Evolutionary conservation across 2,329 filamentous ascomycete species (phyloP).

Genomic region (Pseudopithomyces maydicus): DNA sequence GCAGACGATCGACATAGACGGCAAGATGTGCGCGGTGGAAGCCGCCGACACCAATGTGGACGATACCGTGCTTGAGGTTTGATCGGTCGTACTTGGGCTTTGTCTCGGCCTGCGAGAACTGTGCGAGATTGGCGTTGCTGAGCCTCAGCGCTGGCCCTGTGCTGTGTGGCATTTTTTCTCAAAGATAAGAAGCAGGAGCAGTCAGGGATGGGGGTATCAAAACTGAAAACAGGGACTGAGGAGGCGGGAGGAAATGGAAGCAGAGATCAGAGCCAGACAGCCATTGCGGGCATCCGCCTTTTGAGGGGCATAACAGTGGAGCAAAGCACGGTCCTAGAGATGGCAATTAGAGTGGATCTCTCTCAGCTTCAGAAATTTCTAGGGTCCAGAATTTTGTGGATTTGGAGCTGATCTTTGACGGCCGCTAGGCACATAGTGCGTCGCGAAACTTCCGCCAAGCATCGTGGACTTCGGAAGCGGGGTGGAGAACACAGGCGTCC

Average conservation of each 20-base stretch:
- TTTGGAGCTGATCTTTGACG: constrained; percentile 6
- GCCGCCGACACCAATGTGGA: constrained; percentile 35
- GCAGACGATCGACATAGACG: constrained; percentile 32
- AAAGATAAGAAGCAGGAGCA: background rate
- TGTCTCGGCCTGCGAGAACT: constrained; percentile 23
- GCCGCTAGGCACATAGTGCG: constrained; percentile 5
- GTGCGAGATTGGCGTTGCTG: constrained; percentile 25
- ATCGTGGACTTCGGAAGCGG: constrained; percentile 2
- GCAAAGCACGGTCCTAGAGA: constrained; percentile 2
- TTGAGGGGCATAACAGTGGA: constrained; percentile 8
- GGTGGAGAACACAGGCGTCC: background rate
- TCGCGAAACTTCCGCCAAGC: constrained; percentile 4
- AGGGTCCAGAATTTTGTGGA: constrained; percentile 8
- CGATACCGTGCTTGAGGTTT: constrained; percentile 34
- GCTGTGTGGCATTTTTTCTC: constrained; percentile 1
- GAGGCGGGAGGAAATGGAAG: background rate
- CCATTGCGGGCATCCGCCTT: constrained; percentile 2
- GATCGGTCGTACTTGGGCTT: constrained; percentile 30
- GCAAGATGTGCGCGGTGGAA: constrained; percentile 36
- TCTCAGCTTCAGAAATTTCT: constrained; percentile 8
- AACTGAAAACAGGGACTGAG: background rate
- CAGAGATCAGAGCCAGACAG: constrained; percentile 2
- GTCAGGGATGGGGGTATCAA: background rate
- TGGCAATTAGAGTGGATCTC: constrained; percentile 5
- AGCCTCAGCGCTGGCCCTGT: constrained; percentile 14